phyloP scores from a whole-genome alignment of 2,329 filamentous ascomycete genomes.

The Rhinocladiella mackenziei region DNA sequence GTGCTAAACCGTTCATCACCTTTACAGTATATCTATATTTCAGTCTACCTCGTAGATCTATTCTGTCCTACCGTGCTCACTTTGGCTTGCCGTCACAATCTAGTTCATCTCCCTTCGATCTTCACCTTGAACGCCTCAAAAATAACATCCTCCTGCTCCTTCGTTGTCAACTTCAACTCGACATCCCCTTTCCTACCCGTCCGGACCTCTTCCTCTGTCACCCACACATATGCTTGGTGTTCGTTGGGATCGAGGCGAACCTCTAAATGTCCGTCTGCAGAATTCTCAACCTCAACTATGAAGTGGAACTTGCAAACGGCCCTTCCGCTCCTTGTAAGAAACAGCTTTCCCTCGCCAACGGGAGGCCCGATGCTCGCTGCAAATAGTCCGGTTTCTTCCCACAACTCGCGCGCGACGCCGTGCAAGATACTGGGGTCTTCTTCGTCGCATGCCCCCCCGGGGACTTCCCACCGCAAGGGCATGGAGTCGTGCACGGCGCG shows the following conservation, averaged over 20 bases:
- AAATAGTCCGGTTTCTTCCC: constrained; percentile 50
- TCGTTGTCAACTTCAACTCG: constrained; percentile 16
- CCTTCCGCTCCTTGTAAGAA: constrained; percentile 18
- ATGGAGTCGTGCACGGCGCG: constrained; percentile 40
- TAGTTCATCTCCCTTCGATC: neutral
- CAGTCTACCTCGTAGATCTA: neutral
- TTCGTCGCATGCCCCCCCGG: constrained; percentile 49
- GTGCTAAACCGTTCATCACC: too few species aligned
- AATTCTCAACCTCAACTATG: constrained; percentile 36
- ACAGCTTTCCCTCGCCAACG: constrained; percentile 33
- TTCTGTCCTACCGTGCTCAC: neutral
- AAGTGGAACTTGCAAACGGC: constrained; percentile 38
- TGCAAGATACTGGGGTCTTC: constrained; percentile 48
- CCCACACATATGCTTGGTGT: constrained; percentile 39
- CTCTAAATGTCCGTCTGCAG: neutral
- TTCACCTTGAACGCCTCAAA: constrained; percentile 13
- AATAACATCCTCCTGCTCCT: constrained; percentile 8
- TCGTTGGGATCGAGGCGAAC: constrained; percentile 36
- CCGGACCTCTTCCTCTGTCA: constrained; percentile 35
- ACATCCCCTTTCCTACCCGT: constrained; percentile 7
- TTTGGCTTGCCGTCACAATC: neutral
- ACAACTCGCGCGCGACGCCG: constrained; percentile 48
- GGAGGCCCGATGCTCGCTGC: constrained; percentile 43
- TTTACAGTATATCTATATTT: too few species aligned
- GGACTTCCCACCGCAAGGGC: constrained; percentile 48